Conservation (phyloP, 1,139 yeast genomes). For the Scheffersomyces illinoinensis region DNA sequence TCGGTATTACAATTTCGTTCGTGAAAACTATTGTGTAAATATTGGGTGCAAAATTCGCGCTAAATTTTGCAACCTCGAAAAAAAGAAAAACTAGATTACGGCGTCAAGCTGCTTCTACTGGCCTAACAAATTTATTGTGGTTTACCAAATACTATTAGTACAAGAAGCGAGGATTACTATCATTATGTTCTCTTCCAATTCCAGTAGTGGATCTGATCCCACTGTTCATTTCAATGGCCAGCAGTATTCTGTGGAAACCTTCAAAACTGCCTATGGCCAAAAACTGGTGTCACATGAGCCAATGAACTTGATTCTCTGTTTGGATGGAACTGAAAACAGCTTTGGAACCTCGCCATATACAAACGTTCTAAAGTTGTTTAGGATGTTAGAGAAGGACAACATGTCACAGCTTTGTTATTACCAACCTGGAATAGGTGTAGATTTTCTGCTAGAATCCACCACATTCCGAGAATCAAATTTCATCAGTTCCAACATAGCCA, state of each 20-base stretch:
- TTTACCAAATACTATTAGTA: not conserved
- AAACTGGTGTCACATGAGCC: not conserved
- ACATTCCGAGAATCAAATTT: slow-evolving; percentile 17
- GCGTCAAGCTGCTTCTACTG: not conserved
- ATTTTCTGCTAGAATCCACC: slow-evolving; percentile 38
- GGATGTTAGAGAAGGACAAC: slow-evolving; percentile 48
- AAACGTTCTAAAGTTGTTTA: slow-evolving; percentile 54
- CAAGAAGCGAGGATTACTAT: not conserved
- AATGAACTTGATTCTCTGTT: slow-evolving; percentile 44
- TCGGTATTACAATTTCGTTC: not conserved
- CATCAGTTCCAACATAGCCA: slow-evolving; percentile 13
- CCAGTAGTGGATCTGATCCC: not conserved
- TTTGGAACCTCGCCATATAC: slow-evolving; percentile 59
- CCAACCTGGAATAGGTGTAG: slow-evolving; percentile 66
- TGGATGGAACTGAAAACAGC: slow-evolving; percentile 63
- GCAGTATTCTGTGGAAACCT: not conserved
- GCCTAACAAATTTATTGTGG: not conserved
- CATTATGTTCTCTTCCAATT: not conserved
- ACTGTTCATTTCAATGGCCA: not conserved
- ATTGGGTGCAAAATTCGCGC: not conserved
- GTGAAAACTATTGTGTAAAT: not conserved
- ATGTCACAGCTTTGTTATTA: slow-evolving; percentile 55
- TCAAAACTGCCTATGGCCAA: not conserved
- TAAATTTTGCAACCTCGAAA: not conserved
- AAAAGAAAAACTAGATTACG: not conserved